Evolutionary conservation across 768 basidiomycete species (phyloP).

Genomic region (Lactarius tabidus): DNA sequence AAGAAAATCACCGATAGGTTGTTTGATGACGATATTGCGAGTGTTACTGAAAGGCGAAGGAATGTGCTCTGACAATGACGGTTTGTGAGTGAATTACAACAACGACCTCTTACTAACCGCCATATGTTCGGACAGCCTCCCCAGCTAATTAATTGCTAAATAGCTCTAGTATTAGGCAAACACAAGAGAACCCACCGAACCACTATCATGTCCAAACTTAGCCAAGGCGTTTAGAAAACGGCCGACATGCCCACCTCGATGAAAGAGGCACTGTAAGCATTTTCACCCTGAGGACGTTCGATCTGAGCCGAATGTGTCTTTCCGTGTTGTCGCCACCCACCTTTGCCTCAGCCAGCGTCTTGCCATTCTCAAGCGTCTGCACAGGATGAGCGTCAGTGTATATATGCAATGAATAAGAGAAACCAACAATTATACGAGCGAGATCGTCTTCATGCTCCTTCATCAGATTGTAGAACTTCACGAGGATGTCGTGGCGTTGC

Average conservation of each 20-base stretch:
- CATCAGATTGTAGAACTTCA: constrained; percentile 78
- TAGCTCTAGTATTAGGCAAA: constrained; percentile 1
- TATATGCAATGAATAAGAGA: neutral
- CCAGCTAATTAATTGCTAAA: constrained; percentile 52
- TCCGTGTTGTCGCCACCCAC: constrained; percentile 34
- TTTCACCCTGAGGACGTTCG: constrained; percentile 57
- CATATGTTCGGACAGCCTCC: constrained; percentile 89
- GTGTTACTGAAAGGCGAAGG: constrained; percentile 66
- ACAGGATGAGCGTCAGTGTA: neutral
- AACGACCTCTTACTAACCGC: constrained; percentile 46
- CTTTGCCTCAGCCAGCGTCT: constrained; percentile 80
- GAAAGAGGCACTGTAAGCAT: constrained; percentile 79
- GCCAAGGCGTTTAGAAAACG: constrained; percentile 26
- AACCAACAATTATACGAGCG: constrained; percentile 68
- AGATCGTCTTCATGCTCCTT: constrained; percentile 83
- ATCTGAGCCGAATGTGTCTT: constrained; percentile 1
- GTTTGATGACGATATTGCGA: constrained; percentile 89
- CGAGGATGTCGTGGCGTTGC: constrained; percentile 79
- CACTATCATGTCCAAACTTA: constrained; percentile 45
- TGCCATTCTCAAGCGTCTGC: constrained; percentile 94
- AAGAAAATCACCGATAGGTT: constrained; percentile 67
- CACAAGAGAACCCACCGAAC: constrained; percentile 56
- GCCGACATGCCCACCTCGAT: constrained; percentile 54
- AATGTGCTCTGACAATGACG: constrained; percentile 59
- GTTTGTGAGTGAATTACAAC: neutral